phyloP scores from a whole-genome alignment of 2,329 filamentous ascomycete species.

The Fusarium coffeatum region DNA sequence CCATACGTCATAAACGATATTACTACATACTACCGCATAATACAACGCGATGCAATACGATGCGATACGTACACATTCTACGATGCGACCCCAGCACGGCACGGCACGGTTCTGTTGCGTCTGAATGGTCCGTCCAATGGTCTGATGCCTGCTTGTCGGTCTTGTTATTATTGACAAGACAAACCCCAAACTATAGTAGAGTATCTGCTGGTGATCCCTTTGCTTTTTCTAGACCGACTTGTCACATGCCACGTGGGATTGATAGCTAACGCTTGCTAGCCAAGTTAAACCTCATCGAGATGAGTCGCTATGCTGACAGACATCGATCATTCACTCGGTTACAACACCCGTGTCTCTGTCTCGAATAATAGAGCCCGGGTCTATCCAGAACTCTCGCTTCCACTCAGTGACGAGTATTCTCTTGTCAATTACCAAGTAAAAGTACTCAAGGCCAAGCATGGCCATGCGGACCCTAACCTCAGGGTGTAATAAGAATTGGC shows the following conservation, averaged over 20 bases:
- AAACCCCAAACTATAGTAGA: background rate
- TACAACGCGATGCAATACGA: background rate
- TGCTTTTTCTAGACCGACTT: constrained; percentile 30
- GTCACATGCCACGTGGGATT: constrained; percentile 45
- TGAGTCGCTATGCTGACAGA: background rate
- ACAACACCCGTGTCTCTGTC: constrained; percentile 3
- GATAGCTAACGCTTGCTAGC: constrained; percentile 32
- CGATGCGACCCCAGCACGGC: background rate
- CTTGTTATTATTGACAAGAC: background rate
- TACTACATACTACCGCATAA: background rate
- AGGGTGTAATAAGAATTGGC: too few relatives aligned
- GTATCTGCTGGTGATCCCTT: constrained; percentile 15
- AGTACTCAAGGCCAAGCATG: background rate
- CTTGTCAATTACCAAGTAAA: background rate
- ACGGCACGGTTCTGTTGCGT: background rate
- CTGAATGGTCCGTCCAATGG: background rate
- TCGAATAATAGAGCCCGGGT: background rate
- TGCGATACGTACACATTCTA: background rate
- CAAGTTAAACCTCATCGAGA: constrained; percentile 17
- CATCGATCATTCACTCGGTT: background rate
- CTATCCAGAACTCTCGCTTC: constrained; percentile 1
- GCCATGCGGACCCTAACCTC: background rate
- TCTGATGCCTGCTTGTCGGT: background rate
- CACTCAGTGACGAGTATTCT: background rate
- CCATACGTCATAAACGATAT: constrained; percentile 22